Conservation (phyloP, 176 grass and related monocot genomes). For the Oryza nivara region DNA sequence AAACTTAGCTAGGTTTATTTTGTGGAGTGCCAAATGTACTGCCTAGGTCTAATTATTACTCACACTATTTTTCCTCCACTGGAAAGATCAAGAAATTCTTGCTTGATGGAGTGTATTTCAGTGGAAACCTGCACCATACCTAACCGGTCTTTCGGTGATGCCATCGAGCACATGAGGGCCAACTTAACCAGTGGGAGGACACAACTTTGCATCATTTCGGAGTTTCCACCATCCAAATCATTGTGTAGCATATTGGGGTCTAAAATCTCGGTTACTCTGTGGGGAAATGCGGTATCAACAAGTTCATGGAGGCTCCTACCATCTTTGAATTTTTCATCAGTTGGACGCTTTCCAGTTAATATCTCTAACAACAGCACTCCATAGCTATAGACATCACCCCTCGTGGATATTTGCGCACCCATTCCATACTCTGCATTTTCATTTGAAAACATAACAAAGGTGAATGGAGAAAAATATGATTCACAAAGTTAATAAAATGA, state of each 20-base stretch:
- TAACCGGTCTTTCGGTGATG: constrained; percentile 30
- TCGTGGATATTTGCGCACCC: constrained; percentile 4
- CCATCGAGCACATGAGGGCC: constrained; percentile 41
- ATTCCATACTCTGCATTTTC: constrained; percentile 53
- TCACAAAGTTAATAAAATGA: not conserved
- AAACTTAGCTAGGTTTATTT: not conserved
- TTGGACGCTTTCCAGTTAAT: constrained; percentile 51
- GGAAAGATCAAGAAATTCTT: not conserved
- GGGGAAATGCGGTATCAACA: constrained; percentile 22
- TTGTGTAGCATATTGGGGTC: not conserved
- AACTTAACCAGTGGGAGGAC: constrained; percentile 42
- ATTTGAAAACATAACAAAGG: not conserved
- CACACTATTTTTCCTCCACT: not conserved
- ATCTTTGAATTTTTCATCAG: constrained; percentile 39
- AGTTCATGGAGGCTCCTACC: constrained; percentile 38
- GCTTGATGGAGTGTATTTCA: constrained; percentile 19
- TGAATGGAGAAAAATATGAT: not conserved
- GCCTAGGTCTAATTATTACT: not conserved
- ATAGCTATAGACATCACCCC: constrained; percentile 61
- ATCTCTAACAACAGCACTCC: constrained; percentile 52
- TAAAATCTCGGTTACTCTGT: not conserved
- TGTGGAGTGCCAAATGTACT: not conserved
- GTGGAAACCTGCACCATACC: constrained; percentile 39
- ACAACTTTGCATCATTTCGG: constrained; percentile 24
- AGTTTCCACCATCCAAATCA: not conserved